Base-by-base conservation (phyloP, 1,139 yeast species). In the Candida tropicalis region DNA sequence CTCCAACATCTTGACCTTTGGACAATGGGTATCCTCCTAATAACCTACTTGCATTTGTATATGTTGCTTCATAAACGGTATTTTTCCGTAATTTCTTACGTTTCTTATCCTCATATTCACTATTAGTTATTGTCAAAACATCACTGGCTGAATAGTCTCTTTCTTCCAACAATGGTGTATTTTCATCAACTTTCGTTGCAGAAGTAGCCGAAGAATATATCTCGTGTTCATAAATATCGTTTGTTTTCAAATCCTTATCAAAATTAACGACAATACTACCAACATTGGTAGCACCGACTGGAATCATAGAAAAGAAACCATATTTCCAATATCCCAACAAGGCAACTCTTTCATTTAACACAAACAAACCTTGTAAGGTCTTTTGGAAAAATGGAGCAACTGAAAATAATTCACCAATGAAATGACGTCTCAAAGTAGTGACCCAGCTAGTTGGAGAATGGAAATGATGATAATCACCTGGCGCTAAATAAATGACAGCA, bases 371-470 rank as follows among this genome's bases (percentile, higher is more conserved):
- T 47, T 86, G 85, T 44, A 95, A 76, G 12, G 95, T 82, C 55
- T 79, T 79, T 65, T 93, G 99, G 70, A 95, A 90, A 64, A 87
- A 93, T 5, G 99, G 99, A 0, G 98, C 96, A 13, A 93, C 99
- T 17, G 96, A 87, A 66, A 87, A 93, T 40, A 95, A 75, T 60
- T 95, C 97, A 17, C 99, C 99, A 38, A 93, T 87, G 61, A 93
- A 95, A 66, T 95, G 98, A 51, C 99, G 84, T 62, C 99, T 82
- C 44, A 88, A 66, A 24, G 95, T 90, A 31, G 95, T 81, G 17
- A 93, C 98, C 99, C 99, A 95, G 62, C 87, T 86, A 2, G 91
- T 80, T 4, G 99, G 99, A 3, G 98, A 89, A 62, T 95, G 99
- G 69, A 86, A 95, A 52, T 96, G 84, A 66, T 95, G 99, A 64